Percentiles rank a stretch among this genome's conserved stretches.
phyloP scores from a whole-genome alignment of 176 grass and related monocot species.

The Eremochloa ophiuroides region DNA sequence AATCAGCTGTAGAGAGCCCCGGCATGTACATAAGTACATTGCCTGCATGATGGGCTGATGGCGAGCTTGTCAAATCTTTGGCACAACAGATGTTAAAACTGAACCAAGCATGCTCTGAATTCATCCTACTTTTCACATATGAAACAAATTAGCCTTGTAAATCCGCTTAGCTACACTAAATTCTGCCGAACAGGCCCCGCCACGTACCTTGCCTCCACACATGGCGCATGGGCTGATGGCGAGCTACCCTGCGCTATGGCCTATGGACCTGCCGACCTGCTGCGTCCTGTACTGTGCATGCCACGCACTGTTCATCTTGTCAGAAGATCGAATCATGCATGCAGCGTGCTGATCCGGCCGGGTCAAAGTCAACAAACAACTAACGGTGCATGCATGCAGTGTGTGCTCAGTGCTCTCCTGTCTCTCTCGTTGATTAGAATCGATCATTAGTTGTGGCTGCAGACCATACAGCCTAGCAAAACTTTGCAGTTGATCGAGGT shows the following conservation, averaged over 20 bases:
- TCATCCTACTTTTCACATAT: too few relatives aligned
- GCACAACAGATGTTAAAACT: too few relatives aligned
- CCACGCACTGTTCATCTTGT: neutral
- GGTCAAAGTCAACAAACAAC: neutral
- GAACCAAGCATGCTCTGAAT: too few relatives aligned
- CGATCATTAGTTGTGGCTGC: neutral
- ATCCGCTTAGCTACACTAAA: too few relatives aligned
- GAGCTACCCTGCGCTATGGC: neutral
- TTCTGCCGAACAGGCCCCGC: too few relatives aligned
- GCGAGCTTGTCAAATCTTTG: too few relatives aligned
- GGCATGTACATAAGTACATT: too few relatives aligned
- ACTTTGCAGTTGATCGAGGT: neutral
- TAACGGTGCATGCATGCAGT: neutral
- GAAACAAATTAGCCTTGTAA: too few relatives aligned
- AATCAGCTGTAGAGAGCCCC: too few relatives aligned
- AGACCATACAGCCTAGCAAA: neutral
- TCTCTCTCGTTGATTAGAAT: neutral
- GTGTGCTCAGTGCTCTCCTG: neutral
- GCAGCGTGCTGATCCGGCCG: neutral
- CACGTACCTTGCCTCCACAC: too few relatives aligned
- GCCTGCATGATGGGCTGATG: too few relatives aligned
- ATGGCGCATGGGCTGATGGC: too few relatives aligned
- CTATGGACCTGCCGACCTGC: neutral
- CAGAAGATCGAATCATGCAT: conserved; percentile 6
- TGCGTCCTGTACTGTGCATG: neutral